A percentile compares a stretch with the other conserved stretches of the same genome.
phyloP scores from a whole-genome alignment of 495 filamentous ascomycete species.

The Bryoglossum gracile region DNA sequence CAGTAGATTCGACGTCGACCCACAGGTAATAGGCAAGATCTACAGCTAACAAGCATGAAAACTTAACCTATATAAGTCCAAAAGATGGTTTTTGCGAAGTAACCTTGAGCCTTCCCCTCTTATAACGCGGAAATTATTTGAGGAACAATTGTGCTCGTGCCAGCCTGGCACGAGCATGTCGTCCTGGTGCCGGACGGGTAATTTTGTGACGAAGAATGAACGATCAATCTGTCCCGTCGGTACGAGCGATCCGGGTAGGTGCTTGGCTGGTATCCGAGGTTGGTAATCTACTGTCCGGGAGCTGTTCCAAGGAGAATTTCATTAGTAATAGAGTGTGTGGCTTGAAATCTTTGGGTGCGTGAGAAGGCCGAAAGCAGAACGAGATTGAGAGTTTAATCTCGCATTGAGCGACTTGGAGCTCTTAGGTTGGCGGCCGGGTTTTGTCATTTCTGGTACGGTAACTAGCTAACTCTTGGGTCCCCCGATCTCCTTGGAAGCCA shows the following conservation, averaged over 20 bases:
- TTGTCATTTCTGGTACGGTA: too few relatives aligned
- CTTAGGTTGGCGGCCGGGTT: too few relatives aligned
- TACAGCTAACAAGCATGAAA: too few relatives aligned
- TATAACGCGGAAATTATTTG: slow-evolving; percentile 7
- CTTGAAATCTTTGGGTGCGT: too few relatives aligned
- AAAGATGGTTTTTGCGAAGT: too few relatives aligned
- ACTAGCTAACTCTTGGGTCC: too few relatives aligned
- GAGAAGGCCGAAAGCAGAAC: too few relatives aligned
- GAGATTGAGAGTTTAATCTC: too few relatives aligned
- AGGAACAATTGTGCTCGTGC: slow-evolving; percentile 12
- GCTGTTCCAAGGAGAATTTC: background rate
- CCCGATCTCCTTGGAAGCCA: too few relatives aligned
- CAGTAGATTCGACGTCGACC: too few relatives aligned
- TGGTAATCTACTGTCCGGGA: background rate
- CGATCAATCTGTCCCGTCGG: background rate
- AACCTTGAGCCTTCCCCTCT: background rate
- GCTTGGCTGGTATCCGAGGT: slow-evolving; percentile 1
- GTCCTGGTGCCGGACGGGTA: background rate
- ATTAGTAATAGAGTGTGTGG: background rate
- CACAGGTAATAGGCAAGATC: too few relatives aligned
- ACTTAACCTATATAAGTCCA: background rate
- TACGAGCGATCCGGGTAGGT: background rate
- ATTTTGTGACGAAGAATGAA: background rate
- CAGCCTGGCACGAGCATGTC: background rate
- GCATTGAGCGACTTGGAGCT: too few relatives aligned